Evolutionary conservation across 257 asterid genomes (phyloP).

Genomic region (Hygrophila difformis): DNA sequence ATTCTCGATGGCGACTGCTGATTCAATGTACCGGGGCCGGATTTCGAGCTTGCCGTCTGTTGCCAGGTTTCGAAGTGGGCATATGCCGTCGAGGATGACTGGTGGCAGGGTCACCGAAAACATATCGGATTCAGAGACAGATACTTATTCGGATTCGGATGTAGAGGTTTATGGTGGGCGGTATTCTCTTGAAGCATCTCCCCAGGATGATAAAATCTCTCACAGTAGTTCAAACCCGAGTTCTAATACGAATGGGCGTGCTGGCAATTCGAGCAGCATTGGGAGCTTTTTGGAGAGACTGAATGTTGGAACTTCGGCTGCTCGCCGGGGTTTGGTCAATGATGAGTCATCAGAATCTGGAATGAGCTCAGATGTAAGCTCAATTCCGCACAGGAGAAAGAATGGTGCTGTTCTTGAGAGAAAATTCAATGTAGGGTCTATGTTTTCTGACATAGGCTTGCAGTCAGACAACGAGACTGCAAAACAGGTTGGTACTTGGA

Average conservation of each 20-base stretch:
- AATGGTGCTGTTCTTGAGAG: conserved; percentile 18
- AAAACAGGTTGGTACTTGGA: conserved; percentile 32
- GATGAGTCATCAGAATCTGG: conserved; percentile 32
- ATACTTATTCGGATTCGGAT: conserved; percentile 65
- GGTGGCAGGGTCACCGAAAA: conserved; percentile 17
- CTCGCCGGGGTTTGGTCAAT: conserved; percentile 18
- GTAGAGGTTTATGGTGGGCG: conserved; percentile 42
- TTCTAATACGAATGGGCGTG: conserved; percentile 12
- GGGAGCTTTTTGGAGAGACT: conserved; percentile 17
- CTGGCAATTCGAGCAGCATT: conserved; percentile 7
- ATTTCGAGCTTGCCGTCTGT: conserved; percentile 46
- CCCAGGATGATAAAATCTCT: conserved; percentile 65
- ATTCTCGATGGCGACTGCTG: conserved; percentile 18
- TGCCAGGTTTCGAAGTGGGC: conserved; percentile 46
- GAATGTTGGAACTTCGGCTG: conserved; percentile 16
- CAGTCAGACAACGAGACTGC: conserved; percentile 24
- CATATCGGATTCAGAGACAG: conserved; percentile 60
- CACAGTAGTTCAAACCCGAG: conserved; percentile 22
- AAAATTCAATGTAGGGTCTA: conserved; percentile 21
- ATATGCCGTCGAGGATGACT: conserved; percentile 44
- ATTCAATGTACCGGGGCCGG: conserved; percentile 29
- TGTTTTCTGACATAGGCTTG: conserved; percentile 18
- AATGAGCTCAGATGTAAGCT: conserved; percentile 32
- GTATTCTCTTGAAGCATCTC: conserved; percentile 65
- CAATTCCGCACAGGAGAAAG: conserved; percentile 21